phyloP scores from a whole-genome alignment of 2,329 filamentous ascomycete species.

The Xylariaceae sp. region DNA sequence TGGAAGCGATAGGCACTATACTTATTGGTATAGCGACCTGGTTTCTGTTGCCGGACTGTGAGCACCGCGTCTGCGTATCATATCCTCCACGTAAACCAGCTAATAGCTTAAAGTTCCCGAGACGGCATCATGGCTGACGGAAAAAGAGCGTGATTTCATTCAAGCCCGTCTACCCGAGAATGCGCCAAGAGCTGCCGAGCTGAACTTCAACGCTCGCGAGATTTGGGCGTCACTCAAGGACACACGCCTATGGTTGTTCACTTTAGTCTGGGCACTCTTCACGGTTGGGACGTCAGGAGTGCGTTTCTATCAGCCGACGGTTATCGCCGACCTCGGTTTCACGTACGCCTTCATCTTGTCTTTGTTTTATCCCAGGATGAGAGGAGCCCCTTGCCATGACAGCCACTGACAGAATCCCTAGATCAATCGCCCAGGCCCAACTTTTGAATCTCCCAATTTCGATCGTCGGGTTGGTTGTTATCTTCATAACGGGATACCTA shows the following conservation, averaged over 20 bases:
- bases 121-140: conserved; percentile 30
- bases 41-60: conserved; percentile 50
- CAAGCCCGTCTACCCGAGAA: conserved; percentile 39
- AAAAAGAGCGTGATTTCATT: conserved; percentile 40
- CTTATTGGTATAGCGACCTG: conserved; percentile 43
- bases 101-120: conserved; percentile 23
- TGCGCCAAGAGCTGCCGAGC: conserved; percentile 36
- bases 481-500: conserved; percentile 37
- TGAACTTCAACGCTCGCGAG: conserved; percentile 37
- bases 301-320: conserved; percentile 38
- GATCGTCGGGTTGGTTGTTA: conserved; percentile 38
- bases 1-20: conserved; percentile 44
- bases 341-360: conserved; percentile 30
- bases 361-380: not conserved
- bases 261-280: conserved; percentile 41
- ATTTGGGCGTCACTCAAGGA: conserved; percentile 37
- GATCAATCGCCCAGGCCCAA: conserved; percentile 41
- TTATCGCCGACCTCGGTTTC: conserved; percentile 37
- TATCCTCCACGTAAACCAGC: not conserved
- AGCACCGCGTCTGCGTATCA: conserved; percentile 10
- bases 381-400: not conserved
- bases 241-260: conserved; percentile 40
- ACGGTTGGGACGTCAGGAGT: conserved; percentile 42
- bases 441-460: conserved; percentile 46
- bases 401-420: conserved; percentile 16